Conservation (phyloP, 2,329 filamentous ascomycete species). For the Pseudopyrenochaeta lycopersici region DNA sequence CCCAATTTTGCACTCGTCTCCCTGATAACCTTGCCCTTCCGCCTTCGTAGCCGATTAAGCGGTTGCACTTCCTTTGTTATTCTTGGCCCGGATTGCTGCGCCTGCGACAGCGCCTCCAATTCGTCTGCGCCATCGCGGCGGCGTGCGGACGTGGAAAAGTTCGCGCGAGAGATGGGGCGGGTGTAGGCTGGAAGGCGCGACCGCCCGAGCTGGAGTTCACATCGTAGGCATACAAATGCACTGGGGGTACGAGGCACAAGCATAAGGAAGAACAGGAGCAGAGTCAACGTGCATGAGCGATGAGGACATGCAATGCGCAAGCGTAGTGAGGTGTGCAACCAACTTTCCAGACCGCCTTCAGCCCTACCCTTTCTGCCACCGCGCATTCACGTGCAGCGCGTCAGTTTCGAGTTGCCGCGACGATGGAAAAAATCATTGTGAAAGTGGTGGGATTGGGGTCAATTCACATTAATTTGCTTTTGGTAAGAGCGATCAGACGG, state of each 20-base stretch:
- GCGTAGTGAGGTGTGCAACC: slow-evolving; percentile 14
- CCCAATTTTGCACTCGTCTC: slow-evolving; percentile 39
- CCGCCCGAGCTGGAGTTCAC: slow-evolving; percentile 44
- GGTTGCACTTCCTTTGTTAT: slow-evolving; percentile 21
- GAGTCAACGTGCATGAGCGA: slow-evolving; percentile 5
- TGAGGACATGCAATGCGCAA: slow-evolving; percentile 8
- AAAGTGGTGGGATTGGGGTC: neutral
- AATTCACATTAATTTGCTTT: neutral
- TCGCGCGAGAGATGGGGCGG: slow-evolving; percentile 24
- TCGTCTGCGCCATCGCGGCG: slow-evolving; percentile 33
- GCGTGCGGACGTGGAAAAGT: slow-evolving; percentile 40
- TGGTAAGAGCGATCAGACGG: slow-evolving; percentile 13
- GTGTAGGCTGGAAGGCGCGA: slow-evolving; percentile 22
- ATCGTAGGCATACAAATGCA: slow-evolving; percentile 51
- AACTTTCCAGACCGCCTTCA: slow-evolving; percentile 44
- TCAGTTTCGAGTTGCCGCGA: slow-evolving; percentile 10
- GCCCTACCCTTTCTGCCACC: slow-evolving; percentile 40
- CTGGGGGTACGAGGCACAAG: slow-evolving; percentile 45
- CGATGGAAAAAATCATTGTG: neutral
- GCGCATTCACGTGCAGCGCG: slow-evolving; percentile 46
- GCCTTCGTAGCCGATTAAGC: slow-evolving; percentile 28
- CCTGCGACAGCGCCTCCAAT: slow-evolving; percentile 4
- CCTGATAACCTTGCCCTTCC: slow-evolving; percentile 34
- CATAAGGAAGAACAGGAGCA: slow-evolving; percentile 36
- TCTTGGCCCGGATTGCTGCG: slow-evolving; percentile 1